Evolutionary conservation across 441 rosid species (phyloP).

Genomic region (Erodium trifolium): DNA sequence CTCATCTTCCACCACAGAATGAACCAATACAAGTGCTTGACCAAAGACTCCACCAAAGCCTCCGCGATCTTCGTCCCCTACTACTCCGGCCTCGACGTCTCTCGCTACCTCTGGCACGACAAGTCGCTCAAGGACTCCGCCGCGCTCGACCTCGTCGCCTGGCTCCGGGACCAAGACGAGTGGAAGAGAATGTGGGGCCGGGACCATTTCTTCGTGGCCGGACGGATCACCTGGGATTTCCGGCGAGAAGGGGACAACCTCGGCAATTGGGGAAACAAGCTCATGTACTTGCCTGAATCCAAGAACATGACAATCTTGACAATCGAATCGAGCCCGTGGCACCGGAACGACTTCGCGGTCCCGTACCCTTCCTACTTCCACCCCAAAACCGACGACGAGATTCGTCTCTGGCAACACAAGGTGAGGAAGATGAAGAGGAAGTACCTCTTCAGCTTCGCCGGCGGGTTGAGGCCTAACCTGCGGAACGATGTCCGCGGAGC

Average conservation of each 20-base stretch:
- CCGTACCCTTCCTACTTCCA: conserved; percentile 6
- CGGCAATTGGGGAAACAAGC: conserved; percentile 16
- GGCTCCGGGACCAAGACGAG: conserved; percentile 9
- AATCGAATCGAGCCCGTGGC: not conserved
- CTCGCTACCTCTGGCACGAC: conserved; percentile 10
- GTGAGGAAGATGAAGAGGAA: not conserved
- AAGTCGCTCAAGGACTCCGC: conserved; percentile 9
- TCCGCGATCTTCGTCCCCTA: conserved; percentile 11
- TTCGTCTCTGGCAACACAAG: not conserved
- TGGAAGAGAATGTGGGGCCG: conserved; percentile 14
- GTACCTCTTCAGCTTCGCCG: not conserved
- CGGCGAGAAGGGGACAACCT: conserved; percentile 15
- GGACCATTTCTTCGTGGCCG: conserved; percentile 8
- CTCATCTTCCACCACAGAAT: conserved; percentile 27
- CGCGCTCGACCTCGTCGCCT: not conserved
- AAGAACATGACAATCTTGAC: not conserved
- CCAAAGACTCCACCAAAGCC: conserved; percentile 18
- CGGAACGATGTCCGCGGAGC: conserved; percentile 30
- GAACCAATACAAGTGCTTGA: conserved; percentile 14
- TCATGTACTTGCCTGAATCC: not conserved
- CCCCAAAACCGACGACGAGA: not conserved
- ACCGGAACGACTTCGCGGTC: not conserved
- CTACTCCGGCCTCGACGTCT: conserved; percentile 15
- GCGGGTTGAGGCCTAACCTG: not conserved
- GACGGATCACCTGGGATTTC: conserved; percentile 23